phyloP scores from a whole-genome alignment of 495 filamentous ascomycete genomes.

The Penicillium silybi region DNA sequence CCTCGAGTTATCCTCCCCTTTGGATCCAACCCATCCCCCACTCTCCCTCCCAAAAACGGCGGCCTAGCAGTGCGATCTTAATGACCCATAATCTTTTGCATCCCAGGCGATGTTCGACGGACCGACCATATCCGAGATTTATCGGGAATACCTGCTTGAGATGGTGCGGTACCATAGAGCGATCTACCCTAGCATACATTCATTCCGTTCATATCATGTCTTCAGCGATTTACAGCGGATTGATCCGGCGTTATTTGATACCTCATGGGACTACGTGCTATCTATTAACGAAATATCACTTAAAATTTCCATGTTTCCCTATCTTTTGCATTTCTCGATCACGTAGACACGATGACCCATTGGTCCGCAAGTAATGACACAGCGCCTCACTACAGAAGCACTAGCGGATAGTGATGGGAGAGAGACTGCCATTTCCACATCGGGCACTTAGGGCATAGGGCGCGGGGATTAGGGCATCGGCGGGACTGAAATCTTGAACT shows the following conservation, averaged over 20 bases:
- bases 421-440: not conserved
- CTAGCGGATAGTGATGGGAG: not conserved
- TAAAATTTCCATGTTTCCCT: not conserved
- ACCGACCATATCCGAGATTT: conserved; percentile 9
- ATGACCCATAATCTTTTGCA: conserved; percentile 14
- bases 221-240: conserved; percentile 23
- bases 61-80: conserved; percentile 11
- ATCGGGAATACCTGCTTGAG: conserved; percentile 11
- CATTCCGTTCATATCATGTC: conserved; percentile 23
- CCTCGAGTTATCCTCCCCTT: conserved; percentile 12
- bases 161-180: conserved; percentile 16
- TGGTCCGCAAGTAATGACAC: not conserved
- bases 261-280: conserved; percentile 11
- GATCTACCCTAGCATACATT: conserved; percentile 18
- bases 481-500: conserved; percentile 12
- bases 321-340: not conserved
- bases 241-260: conserved; percentile 22
- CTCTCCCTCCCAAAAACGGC: too few relatives aligned
- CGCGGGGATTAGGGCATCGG: conserved; percentile 25
- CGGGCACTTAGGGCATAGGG: conserved; percentile 37
- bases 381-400: not conserved
- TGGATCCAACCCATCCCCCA: not conserved
- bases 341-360: not conserved
- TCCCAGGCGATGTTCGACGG: conserved; percentile 10
- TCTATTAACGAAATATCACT: conserved; percentile 13